Percentiles rank a stretch among this genome's conserved stretches.
Conservation (phyloP, 495 filamentous ascomycete species). For the Aspergillus campestris region DNA sequence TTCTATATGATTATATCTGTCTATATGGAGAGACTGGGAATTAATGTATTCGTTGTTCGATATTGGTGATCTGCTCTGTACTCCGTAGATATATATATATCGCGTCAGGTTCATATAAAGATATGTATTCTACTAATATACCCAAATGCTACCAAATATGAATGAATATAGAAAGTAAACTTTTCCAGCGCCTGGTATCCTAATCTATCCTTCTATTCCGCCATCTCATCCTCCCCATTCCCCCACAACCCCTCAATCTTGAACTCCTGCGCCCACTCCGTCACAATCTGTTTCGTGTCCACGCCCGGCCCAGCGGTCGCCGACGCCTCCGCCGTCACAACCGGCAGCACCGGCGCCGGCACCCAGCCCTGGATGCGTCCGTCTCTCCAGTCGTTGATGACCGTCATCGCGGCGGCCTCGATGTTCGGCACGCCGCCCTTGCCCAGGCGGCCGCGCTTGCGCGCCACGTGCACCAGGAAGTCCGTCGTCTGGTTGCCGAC, state of each 20-base stretch:
- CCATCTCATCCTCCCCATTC: slow-evolving; percentile 45
- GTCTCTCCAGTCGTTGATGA: slow-evolving; percentile 93
- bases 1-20: too few relatives aligned
- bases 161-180: too few relatives aligned
- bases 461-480: slow-evolving; percentile 87
- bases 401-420: slow-evolving; percentile 77
- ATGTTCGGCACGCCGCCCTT: slow-evolving; percentile 88
- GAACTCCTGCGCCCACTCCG: slow-evolving; percentile 92
- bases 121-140: too few relatives aligned
- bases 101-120: too few relatives aligned
- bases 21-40: too few relatives aligned
- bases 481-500: slow-evolving; percentile 74
- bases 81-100: too few relatives aligned
- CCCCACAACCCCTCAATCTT: slow-evolving; percentile 93
- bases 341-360: slow-evolving; percentile 56
- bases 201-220: slow-evolving; percentile 21
- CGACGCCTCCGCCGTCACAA: slow-evolving; percentile 32
- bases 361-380: slow-evolving; percentile 92
- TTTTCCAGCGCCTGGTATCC: too few relatives aligned
- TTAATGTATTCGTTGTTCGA: too few relatives aligned
- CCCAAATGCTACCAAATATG: too few relatives aligned
- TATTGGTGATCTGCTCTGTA: too few relatives aligned
- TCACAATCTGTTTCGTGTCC: slow-evolving; percentile 81
- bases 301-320: slow-evolving; percentile 23
- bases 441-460: slow-evolving; percentile 83